Base-by-base conservation (phyloP, 176 grass and related monocot species). In the Saccharum officinarum region DNA sequence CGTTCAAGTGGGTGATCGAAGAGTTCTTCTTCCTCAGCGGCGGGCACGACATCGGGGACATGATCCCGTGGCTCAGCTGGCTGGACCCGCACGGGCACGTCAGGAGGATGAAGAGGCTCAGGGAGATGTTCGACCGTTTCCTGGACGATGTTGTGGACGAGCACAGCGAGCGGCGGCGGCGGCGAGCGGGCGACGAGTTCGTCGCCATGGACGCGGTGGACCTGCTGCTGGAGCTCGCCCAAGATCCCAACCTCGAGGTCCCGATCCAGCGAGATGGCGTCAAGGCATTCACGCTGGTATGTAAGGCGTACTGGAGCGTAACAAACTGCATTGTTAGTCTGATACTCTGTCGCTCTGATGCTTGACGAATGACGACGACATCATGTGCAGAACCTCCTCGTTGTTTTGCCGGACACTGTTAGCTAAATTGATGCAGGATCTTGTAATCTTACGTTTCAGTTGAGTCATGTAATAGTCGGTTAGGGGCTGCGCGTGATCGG, bases 131-230 rank as follows among this genome's bases (percentile, higher is more conserved):
- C 11, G 90, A 92, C 25, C 36, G 47, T 34, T 92, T 92, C 28
- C 65, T 92, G 23, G 90, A 92, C 69, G 73, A 86, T 14, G 90
- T 92, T 3, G 71, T 92, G 10, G 83, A 92, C 55, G 87, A 89
- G 77, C 90, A 92, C 75, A 87, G 83, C 25, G 68, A 92, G 68
- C 81, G n/a, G n/a, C n/a, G 90, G 45, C 42, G 80, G 12, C 4
- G 11, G 26, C 28, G 26, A 26, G 87, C 80, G 28, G 83, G 83
- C 10, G 72, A 83, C 16, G 61, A 57, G 15, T 92, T 92, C 71
- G 83, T 84, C 37, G 78, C 87, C 64, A 76, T 31, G 38, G 90
- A 92, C 79, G 86, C 83, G 87, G 90, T 89, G 22, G 90, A 92
- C 70, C 82, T 89, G 41, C 77, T 92, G 65, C 61, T 92, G 74